Evolutionary conservation across 2,329 filamentous ascomycete genomes (phyloP).

Genomic region (Cladobotryum protrusum): DNA sequence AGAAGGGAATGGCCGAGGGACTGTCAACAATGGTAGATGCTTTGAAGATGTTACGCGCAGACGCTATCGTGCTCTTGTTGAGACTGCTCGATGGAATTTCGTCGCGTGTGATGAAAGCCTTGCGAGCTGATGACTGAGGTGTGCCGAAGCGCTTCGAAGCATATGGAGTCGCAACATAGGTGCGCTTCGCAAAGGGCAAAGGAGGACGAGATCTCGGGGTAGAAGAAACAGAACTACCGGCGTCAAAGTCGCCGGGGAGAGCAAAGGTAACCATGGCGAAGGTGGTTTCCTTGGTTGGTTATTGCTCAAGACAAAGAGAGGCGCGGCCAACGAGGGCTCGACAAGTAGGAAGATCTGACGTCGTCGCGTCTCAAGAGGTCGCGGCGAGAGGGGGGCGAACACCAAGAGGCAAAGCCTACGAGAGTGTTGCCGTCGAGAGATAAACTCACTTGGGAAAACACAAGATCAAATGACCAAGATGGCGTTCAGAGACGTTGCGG

Average conservation of each 20-base stretch:
- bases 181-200: slow-evolving; percentile 39
- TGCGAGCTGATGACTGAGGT: slow-evolving; percentile 33
- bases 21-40: slow-evolving; percentile 32
- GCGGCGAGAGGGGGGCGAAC: slow-evolving; percentile 5
- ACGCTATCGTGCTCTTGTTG: slow-evolving; percentile 29
- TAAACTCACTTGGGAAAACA: not conserved
- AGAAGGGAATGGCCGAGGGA: slow-evolving; percentile 32
- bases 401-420: not conserved
- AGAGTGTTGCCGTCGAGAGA: not conserved
- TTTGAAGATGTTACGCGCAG: slow-evolving; percentile 37
- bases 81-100: slow-evolving; percentile 30
- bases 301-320: not conserved
- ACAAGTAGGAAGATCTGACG: not conserved
- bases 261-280: slow-evolving; percentile 33
- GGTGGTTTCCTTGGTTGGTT: not conserved
- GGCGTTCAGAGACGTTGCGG: slow-evolving; percentile 4
- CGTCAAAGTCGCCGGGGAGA: slow-evolving; percentile 30
- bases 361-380: not conserved
- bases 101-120: slow-evolving; percentile 29
- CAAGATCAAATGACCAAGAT: not conserved
- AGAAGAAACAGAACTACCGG: slow-evolving; percentile 23
- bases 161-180: slow-evolving; percentile 33
- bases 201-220: slow-evolving; percentile 35
- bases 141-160: slow-evolving; percentile 31
- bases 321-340: not conserved